Evolutionary conservation across 176 grass and related monocot species (phyloP).

Genomic region (Carex cristatella): DNA sequence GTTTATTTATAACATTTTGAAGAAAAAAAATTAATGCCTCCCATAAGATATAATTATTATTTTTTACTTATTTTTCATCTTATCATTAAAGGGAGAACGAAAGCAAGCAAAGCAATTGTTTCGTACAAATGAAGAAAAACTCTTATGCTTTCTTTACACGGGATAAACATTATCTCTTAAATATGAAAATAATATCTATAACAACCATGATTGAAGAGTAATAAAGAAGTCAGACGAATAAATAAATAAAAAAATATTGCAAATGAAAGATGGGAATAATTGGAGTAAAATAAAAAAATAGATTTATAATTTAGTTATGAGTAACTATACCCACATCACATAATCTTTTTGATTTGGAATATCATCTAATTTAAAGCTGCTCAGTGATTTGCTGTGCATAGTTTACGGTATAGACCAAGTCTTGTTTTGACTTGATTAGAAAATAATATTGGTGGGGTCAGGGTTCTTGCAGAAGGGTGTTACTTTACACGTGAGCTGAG

Average conservation of each 20-base stretch:
- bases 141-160: neutral
- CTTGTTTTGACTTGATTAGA: neutral
- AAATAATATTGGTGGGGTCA: neutral
- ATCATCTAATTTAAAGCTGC: neutral
- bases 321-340: neutral
- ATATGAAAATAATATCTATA: neutral
- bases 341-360: neutral
- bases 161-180: neutral
- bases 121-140: neutral
- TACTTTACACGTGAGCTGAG: conserved; percentile 25
- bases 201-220: neutral
- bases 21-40: no score
- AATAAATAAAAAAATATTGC: neutral
- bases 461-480: neutral
- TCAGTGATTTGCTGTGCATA: neutral
- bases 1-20: neutral
- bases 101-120: neutral
- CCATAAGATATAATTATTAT: neutral
- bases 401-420: neutral
- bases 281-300: neutral
- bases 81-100: neutral
- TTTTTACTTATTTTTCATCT: neutral
- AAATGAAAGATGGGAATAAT: neutral
- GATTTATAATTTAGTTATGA: neutral
- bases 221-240: neutral